Percentiles rank a stretch among this genome's conserved stretches.
These are phyloP conservation scores for Suhomyces bolitotheri DNA, from an alignment of 1,139 yeast genomes.

Conservation along the genomic window DNA sequence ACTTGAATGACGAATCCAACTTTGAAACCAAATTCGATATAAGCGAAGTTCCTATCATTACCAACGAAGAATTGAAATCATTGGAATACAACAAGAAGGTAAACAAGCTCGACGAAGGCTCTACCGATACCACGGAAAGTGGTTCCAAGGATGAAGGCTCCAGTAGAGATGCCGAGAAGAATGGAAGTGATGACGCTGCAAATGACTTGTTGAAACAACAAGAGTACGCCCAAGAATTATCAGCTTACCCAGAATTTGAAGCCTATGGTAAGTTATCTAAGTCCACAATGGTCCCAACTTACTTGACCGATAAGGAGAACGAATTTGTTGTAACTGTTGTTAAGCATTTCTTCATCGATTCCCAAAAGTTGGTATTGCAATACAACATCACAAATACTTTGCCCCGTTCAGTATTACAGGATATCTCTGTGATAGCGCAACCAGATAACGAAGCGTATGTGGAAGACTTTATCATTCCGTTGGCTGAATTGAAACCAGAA, in stretches of 20 bases:
- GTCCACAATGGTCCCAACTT: conserved; percentile 58
- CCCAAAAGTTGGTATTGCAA: conserved; percentile 78
- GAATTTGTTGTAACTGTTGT: conserved; percentile 87
- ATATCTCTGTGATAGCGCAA: conserved; percentile 72
- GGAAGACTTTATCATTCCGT: conserved; percentile 76
- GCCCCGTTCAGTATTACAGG: conserved; percentile 72
- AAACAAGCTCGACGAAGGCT: conserved; percentile 46
- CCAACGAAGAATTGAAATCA: conserved; percentile 65
- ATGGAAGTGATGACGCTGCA: conserved; percentile 29
- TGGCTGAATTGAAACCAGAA: conserved; percentile 71
- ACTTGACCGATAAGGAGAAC: conserved; percentile 88
- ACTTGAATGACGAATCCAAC: conserved; percentile 61
- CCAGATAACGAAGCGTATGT: conserved; percentile 59
- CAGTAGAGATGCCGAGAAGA: conserved; percentile 16
- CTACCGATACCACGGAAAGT: conserved; percentile 26
- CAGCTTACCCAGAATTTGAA: conserved; percentile 67
- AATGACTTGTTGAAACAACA: conserved; percentile 54
- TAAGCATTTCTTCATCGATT: conserved; percentile 70
- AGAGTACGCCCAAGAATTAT: conserved; percentile 65
- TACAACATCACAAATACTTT: conserved; percentile 84
- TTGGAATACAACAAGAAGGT: conserved; percentile 59
- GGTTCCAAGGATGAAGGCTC: conserved; percentile 18
- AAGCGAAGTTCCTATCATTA: conserved; percentile 57
- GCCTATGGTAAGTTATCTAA: conserved; percentile 75
- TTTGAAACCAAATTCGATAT: conserved; percentile 73